Evolutionary conservation across 768 basidiomycete species (phyloP).

Genomic region (Rhodosporidiobolus odoratus): DNA sequence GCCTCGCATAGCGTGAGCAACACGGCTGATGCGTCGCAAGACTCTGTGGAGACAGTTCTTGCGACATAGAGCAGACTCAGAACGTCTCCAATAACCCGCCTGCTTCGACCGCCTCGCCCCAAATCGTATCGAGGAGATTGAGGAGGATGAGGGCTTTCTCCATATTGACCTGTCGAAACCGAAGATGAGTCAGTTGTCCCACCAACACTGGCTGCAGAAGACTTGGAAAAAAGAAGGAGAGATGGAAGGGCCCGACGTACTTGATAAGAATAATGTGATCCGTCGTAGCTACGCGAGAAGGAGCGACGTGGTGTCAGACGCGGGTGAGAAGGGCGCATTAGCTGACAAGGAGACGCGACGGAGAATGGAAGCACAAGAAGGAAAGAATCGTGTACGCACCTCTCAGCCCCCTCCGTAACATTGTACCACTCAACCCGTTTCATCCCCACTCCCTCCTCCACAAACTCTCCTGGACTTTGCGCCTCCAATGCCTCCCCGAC

Average conservation of each 20-base stretch:
- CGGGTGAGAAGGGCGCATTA: neutral
- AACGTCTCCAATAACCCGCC: neutral
- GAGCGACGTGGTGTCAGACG: neutral
- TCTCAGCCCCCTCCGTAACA: neutral
- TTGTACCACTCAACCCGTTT: neutral
- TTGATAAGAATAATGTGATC: conserved; percentile 1
- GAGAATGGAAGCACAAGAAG: neutral
- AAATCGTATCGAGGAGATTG: conserved; percentile 12
- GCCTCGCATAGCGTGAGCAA: too few species aligned
- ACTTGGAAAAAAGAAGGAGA: neutral
- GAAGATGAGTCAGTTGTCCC: neutral
- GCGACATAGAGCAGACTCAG: too few species aligned
- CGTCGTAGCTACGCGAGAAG: neutral
- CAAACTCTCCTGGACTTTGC: neutral
- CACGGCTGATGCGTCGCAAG: too few species aligned
- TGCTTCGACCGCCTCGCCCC: conserved; percentile 1
- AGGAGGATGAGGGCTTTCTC: conserved; percentile 14
- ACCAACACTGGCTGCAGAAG: too few species aligned
- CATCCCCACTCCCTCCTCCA: neutral
- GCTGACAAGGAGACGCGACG: neutral
- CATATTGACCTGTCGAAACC: conserved; percentile 7
- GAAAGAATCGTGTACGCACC: neutral
- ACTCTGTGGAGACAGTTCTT: too few species aligned
- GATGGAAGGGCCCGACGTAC: neutral
- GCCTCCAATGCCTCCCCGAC: neutral